These are phyloP conservation scores for Emydomyces testavorans DNA, from an alignment of 2,329 filamentous ascomycete species.

Conservation along the genomic window DNA sequence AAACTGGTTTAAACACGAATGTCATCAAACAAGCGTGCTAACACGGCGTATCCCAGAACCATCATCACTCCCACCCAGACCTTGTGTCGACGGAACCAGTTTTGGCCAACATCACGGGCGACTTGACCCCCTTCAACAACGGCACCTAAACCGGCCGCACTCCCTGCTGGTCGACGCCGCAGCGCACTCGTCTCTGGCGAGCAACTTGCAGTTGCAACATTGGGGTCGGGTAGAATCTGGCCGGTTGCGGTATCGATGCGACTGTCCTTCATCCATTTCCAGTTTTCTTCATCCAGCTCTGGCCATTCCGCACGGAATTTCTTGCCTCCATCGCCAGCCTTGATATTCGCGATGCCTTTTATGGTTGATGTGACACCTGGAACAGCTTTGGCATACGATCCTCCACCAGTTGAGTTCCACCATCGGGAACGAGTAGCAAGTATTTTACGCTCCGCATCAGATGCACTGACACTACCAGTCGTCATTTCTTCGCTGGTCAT, in stretches of 20 bases:
- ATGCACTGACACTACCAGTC: conserved; percentile 73
- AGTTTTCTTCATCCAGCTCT: conserved; percentile 79
- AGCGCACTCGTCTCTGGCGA: conserved; percentile 52
- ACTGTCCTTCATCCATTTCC: conserved; percentile 78
- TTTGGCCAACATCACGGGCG: conserved; percentile 64
- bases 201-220: conserved; percentile 36
- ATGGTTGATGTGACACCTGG: conserved; percentile 42
- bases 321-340: conserved; percentile 79
- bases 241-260: conserved; percentile 70
- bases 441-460: conserved; percentile 62
- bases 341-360: conserved; percentile 67
- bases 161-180: conserved; percentile 51
- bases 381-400: conserved; percentile 47
- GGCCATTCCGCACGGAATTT: conserved; percentile 87
- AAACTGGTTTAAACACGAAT: conserved; percentile 9
- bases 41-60: conserved; percentile 71
- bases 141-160: conserved; percentile 43
- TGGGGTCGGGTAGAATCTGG: conserved; percentile 46
- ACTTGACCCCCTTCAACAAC: conserved; percentile 66
- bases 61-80: conserved; percentile 57
- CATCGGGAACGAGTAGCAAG: conserved; percentile 69
- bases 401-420: conserved; percentile 95
- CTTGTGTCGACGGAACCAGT: conserved; percentile 74
- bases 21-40: conserved; percentile 58
- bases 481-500: conserved; percentile 99